Evolutionary conservation across 2,329 filamentous ascomycete species (phyloP).

Genomic region (Tolypocladium endophyticum): DNA sequence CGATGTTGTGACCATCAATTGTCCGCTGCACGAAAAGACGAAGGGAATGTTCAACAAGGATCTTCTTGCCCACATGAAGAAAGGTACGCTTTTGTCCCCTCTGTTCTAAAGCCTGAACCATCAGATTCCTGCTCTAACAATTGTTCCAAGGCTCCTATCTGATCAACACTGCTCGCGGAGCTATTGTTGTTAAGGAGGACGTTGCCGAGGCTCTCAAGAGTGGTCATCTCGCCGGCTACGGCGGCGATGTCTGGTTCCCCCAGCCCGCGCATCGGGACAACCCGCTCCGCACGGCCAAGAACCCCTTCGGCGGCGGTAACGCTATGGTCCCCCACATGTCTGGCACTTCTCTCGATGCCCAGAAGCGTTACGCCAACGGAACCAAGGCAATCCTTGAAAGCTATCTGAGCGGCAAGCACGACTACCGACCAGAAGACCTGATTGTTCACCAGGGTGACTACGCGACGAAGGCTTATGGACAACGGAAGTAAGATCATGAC

Average conservation of each 20-base stretch:
- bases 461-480: conserved; percentile 86
- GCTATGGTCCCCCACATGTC: conserved; percentile 99
- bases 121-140: neutral
- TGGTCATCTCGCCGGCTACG: conserved; percentile 85
- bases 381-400: conserved; percentile 83
- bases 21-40: conserved; percentile 97
- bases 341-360: conserved; percentile 94
- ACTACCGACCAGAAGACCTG: conserved; percentile 84
- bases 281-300: conserved; percentile 82
- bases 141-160: conserved; percentile 71
- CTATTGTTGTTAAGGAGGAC: conserved; percentile 99
- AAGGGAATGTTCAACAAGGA: conserved; percentile 97
- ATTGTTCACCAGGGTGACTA: conserved; percentile 88
- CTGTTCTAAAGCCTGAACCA: no score
- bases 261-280: conserved; percentile 94
- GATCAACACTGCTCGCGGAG: conserved; percentile 95
- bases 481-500: conserved; percentile 40
- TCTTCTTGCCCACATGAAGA: conserved; percentile 98
- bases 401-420: conserved; percentile 78
- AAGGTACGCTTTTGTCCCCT: conserved; percentile 41
- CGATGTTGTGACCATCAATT: conserved; percentile 98
- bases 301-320: conserved; percentile 93
- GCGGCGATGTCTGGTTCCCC: conserved; percentile 90
- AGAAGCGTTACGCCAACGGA: conserved; percentile 81
- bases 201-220: conserved; percentile 87